Conservation (phyloP, 805 yeast species). For the Jamesozyma lodderae region DNA sequence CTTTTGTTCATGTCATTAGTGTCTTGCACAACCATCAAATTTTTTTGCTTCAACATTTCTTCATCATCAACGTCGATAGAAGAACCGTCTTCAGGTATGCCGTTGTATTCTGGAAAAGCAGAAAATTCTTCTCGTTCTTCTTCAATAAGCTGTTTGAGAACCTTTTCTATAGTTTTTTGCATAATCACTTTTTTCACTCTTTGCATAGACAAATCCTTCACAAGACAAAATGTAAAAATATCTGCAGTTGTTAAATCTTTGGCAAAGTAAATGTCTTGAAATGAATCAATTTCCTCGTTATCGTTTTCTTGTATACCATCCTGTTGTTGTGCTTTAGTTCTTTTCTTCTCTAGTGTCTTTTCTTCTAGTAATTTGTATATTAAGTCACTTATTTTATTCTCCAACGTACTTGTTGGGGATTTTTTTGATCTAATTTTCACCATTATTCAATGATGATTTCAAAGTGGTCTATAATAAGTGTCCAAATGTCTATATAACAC, state of each 20-base stretch:
- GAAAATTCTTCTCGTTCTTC: conserved; percentile 54
- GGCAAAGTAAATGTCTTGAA: conserved; percentile 45
- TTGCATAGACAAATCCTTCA: conserved; percentile 55
- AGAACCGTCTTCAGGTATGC: conserved; percentile 25
- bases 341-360: conserved; percentile 38
- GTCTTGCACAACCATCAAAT: conserved; percentile 58
- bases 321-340: conserved; percentile 24
- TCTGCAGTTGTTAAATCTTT: conserved; percentile 45
- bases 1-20: conserved; percentile 66
- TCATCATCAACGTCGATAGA: conserved; percentile 31
- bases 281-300: conserved; percentile 14
- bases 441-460: too few relatives aligned
- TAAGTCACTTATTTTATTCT: conserved; percentile 47
- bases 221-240: conserved; percentile 49
- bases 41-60: conserved; percentile 28
- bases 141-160: conserved; percentile 43
- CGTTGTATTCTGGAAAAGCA: conserved; percentile 15
- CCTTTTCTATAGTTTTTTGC: conserved; percentile 55
- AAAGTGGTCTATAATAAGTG: too few relatives aligned
- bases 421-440: conserved; percentile 27
- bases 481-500: too few relatives aligned
- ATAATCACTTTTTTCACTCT: conserved; percentile 60
- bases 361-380: conserved; percentile 53
- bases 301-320: conserved; percentile 10
- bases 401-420: conserved; percentile 33